These are phyloP conservation scores for Cladosporium sp. DNA, from an alignment of 2,329 filamentous ascomycete species.

Conservation along the genomic window DNA sequence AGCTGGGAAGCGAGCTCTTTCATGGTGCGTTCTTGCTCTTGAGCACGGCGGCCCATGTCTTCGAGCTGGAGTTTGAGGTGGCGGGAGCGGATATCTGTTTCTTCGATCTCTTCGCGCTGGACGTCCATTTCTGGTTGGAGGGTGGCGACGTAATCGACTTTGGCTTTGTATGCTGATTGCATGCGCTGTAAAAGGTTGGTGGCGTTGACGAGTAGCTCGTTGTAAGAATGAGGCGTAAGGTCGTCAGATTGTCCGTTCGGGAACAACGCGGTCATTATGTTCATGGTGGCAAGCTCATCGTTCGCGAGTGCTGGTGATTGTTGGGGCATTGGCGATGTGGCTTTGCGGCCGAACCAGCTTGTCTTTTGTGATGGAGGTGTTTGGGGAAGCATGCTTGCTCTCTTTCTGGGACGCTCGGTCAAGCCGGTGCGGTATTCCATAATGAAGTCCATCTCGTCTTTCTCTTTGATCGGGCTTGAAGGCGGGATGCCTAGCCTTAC, in stretches of 20 bases:
- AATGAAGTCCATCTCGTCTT: slow-evolving; percentile 29
- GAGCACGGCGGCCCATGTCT: slow-evolving; percentile 53
- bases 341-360: slow-evolving; percentile 33
- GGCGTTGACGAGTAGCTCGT: slow-evolving; percentile 54
- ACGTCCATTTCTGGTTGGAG: slow-evolving; percentile 52
- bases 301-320: slow-evolving; percentile 13
- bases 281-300: slow-evolving; percentile 53
- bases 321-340: slow-evolving; percentile 13
- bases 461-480: slow-evolving; percentile 26
- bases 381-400: slow-evolving; percentile 13
- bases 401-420: slow-evolving; percentile 25
- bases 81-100: slow-evolving; percentile 53
- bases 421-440: slow-evolving; percentile 34
- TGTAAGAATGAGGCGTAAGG: slow-evolving; percentile 51
- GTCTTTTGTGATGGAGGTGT: slow-evolving; percentile 14
- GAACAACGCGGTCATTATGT: slow-evolving; percentile 52
- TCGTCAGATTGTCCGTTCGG: slow-evolving; percentile 48
- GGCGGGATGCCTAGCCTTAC: slow-evolving; percentile 29
- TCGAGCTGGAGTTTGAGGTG: slow-evolving; percentile 60
- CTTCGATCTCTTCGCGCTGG: slow-evolving; percentile 58
- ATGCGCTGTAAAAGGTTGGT: slow-evolving; percentile 52
- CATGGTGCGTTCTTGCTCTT: slow-evolving; percentile 55
- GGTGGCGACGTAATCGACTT: slow-evolving; percentile 47
- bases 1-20: slow-evolving; percentile 47
- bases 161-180: slow-evolving; percentile 54